Evolutionary conservation across 345 rosid species (phyloP).

Genomic region (Salix arbutifolia): DNA sequence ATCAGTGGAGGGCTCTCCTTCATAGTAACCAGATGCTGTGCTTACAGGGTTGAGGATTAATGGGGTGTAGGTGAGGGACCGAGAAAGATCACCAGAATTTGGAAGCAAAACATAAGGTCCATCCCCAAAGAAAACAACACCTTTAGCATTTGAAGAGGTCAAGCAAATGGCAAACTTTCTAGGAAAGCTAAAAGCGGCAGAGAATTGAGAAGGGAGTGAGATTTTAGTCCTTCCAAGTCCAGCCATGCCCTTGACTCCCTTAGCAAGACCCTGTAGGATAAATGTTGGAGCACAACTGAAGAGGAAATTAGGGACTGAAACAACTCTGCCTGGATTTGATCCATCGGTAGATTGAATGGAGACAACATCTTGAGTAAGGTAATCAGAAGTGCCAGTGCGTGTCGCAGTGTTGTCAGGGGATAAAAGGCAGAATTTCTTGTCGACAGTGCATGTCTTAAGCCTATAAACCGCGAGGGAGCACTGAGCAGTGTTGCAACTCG

Average conservation of each 20-base stretch:
- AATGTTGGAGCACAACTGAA: background rate
- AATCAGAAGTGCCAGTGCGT: background rate
- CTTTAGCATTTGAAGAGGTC: constrained; percentile 27
- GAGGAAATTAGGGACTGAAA: background rate
- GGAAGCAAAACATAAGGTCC: constrained; percentile 58
- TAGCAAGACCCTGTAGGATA: constrained; percentile 2
- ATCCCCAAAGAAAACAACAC: constrained; percentile 56
- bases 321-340: constrained; percentile 2
- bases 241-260: constrained; percentile 12
- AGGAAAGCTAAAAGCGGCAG: constrained; percentile 8
- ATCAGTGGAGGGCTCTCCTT: constrained; percentile 55
- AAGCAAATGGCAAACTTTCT: constrained; percentile 19
- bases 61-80: constrained; percentile 46
- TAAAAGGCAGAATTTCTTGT: too few relatives aligned
- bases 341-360: constrained; percentile 13
- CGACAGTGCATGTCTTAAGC: too few relatives aligned
- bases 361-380: constrained; percentile 15
- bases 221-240: constrained; percentile 14
- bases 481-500: constrained; percentile 20
- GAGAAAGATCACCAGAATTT: constrained; percentile 34
- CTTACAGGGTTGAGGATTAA: constrained; percentile 57
- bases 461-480: constrained; percentile 6
- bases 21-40: constrained; percentile 32
- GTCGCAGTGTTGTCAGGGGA: constrained; percentile 7
- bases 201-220: constrained; percentile 18